These are phyloP conservation scores for Citropsis articulata DNA, from an alignment of 345 rosid genomes.

Conservation along the genomic window DNA sequence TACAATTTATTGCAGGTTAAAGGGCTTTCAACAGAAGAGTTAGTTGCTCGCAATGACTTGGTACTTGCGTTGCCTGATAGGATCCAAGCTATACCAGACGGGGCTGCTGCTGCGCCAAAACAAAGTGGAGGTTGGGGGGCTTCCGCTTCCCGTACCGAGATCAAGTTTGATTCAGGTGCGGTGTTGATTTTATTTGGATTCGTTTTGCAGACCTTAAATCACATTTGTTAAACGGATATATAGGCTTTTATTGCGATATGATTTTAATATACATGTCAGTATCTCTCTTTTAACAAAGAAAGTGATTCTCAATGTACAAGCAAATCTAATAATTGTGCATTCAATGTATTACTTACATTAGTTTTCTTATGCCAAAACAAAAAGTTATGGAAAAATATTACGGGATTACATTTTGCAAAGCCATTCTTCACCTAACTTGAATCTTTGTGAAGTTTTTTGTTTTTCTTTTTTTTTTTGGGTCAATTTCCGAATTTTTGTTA, in stretches of 20 bases:
- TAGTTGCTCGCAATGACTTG: conserved; percentile 83
- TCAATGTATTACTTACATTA: background rate
- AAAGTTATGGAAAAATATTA: background rate
- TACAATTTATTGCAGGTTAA: conserved; percentile 56
- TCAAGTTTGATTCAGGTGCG: conserved; percentile 95
- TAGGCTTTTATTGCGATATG: background rate
- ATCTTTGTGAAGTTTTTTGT: too few relatives aligned
- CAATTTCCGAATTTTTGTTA: background rate
- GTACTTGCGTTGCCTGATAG: conserved; percentile 90
- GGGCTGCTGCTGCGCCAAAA: conserved; percentile 79
- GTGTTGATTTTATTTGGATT: background rate
- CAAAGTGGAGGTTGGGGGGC: conserved; percentile 69
- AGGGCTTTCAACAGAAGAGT: conserved; percentile 88
- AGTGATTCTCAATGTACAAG: background rate
- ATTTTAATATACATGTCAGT: background rate
- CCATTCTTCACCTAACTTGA: background rate
- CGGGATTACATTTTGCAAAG: background rate
- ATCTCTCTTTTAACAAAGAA: background rate
- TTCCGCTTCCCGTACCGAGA: conserved; percentile 74
- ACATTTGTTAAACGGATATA: background rate
- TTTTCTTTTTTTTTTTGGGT: too few relatives aligned
- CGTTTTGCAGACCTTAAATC: background rate
- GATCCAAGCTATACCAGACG: conserved; percentile 94
- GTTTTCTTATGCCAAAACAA: background rate
- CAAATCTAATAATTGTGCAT: background rate